Conservation (phyloP, 179 eudicot genomes). For the Spinacia oleracea region DNA sequence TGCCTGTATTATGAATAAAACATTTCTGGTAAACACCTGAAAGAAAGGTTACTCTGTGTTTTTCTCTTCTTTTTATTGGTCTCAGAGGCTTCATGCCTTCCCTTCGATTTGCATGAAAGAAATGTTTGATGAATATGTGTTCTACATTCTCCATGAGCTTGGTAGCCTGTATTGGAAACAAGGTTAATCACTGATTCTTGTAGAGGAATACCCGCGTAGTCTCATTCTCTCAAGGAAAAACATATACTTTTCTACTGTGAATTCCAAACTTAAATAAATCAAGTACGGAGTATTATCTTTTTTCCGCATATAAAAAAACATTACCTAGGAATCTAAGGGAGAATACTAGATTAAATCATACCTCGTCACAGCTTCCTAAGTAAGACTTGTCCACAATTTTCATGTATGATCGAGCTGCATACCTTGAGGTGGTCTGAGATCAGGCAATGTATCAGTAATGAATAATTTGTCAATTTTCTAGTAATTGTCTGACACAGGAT, state of each 20-base stretch:
- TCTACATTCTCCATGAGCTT: conserved; percentile 63
- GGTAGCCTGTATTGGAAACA: conserved; percentile 45
- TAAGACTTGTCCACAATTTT: conserved; percentile 67
- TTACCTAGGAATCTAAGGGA: neutral
- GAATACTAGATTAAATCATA: conserved; percentile 24
- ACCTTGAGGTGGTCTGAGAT: conserved; percentile 60
- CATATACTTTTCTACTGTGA: neutral
- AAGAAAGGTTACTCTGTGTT: conserved; percentile 66
- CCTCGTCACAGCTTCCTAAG: conserved; percentile 69
- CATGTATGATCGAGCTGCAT: conserved; percentile 65
- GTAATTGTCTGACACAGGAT: neutral
- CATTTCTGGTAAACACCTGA: conserved; percentile 44
- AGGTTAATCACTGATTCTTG: conserved; percentile 1
- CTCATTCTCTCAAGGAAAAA: neutral
- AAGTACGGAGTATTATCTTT: neutral
- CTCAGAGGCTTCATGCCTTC: conserved; percentile 73
- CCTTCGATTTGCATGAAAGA: conserved; percentile 59
- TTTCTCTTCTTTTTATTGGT: conserved; percentile 54
- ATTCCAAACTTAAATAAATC: neutral
- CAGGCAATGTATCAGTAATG: conserved; percentile 24
- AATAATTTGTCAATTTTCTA: neutral
- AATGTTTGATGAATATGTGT: conserved; percentile 58
- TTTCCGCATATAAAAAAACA: neutral
- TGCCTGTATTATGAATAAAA: neutral
- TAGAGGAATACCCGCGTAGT: neutral